Evolutionary conservation across 805 yeast species (phyloP), one percentile per base, ranked within the genome.

Genomic region (Starmera amethionina): DNA sequence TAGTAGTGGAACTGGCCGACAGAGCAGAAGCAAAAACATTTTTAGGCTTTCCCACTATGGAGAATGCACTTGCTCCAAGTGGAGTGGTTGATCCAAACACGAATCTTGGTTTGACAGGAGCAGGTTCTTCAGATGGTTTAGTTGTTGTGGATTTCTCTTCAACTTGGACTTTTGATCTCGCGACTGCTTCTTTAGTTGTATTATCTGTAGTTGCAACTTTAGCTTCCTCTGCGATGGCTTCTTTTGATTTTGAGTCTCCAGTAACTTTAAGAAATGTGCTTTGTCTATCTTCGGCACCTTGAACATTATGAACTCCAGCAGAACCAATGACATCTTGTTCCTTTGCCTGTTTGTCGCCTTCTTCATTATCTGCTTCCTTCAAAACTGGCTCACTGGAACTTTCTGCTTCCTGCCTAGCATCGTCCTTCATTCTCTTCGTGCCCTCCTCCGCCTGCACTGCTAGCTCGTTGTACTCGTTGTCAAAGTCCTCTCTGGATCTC

Each of bases 81-180:
- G 66, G 51, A 0, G 79, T 66, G 3, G 70, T 54, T 1, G 76
- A 60, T 9, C 82, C 83, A 62, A 77, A 77, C 1, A 74, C 77
- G 55, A 72, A 74, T 46, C 67, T 68, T 18, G 76, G 70, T 40
- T 58, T 55, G 4, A 41, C 40, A 5, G 22, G 31, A 30, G 36
- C 41, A 28, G 39, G 27, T n/a, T 34, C 33, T 29, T 28, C 39
- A 5, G 33, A 22, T 36, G 22, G 22, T 13, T 29, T 15, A 36
- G 16, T 15, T 35, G 11, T 35, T 41, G 38, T 34, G 35, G 9
- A 40, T 39, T 18, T 35, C 29, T 11, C 38, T 39, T 33, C 15
- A 33, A 28, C 13, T 29, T 18, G 4, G 15, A 22, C 10, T 33
- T 32, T 14, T 30, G 27, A 35, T 32, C 11, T 12, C 4, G 22